A percentile compares a stretch with the other conserved stretches of the same genome.
Evolutionary conservation across 192 early-diverging fungal species (phyloP).

Genomic region (Coemansia sp.): DNA sequence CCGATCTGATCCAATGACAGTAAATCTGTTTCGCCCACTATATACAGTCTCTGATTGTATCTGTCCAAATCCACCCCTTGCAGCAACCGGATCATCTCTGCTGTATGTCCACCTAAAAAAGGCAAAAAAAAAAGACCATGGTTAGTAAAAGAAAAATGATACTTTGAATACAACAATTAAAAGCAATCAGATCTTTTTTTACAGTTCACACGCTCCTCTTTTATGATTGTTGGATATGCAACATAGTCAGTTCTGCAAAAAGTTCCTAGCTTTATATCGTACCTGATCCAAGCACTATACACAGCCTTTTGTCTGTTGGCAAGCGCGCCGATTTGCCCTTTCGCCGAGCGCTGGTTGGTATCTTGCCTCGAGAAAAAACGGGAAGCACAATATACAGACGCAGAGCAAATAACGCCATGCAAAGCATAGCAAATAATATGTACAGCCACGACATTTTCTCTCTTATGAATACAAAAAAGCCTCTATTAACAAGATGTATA

Average conservation of each 20-base stretch:
- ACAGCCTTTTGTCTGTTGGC: constrained; percentile 21
- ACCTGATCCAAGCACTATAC: constrained; percentile 45
- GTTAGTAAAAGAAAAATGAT: too few species aligned
- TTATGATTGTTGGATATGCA: too few species aligned
- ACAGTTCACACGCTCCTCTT: too few species aligned
- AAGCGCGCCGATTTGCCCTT: constrained; percentile 27
- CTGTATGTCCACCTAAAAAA: constrained; percentile 81
- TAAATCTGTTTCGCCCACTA: constrained; percentile 68
- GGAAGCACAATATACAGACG: constrained; percentile 47
- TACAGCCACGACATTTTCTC: constrained; percentile 6
- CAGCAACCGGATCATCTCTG: constrained; percentile 83
- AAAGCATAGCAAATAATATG: background rate
- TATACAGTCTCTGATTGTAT: constrained; percentile 70
- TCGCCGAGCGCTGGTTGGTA: constrained; percentile 5
- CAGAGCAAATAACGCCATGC: constrained; percentile 12
- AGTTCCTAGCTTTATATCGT: background rate
- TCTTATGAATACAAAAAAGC: too few species aligned
- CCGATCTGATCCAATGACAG: constrained; percentile 60
- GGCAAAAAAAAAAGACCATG: background rate
- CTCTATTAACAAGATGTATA: background rate
- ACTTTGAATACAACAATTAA: too few species aligned
- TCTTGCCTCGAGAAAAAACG: constrained; percentile 13
- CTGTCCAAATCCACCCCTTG: constrained; percentile 59
- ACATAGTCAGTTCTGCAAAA: too few species aligned
- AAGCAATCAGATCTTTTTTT: too few species aligned